Evolutionary conservation across 1,284 basidiomycete genomes (phyloP).

Genomic region (Melampsora larici-populina): DNA sequence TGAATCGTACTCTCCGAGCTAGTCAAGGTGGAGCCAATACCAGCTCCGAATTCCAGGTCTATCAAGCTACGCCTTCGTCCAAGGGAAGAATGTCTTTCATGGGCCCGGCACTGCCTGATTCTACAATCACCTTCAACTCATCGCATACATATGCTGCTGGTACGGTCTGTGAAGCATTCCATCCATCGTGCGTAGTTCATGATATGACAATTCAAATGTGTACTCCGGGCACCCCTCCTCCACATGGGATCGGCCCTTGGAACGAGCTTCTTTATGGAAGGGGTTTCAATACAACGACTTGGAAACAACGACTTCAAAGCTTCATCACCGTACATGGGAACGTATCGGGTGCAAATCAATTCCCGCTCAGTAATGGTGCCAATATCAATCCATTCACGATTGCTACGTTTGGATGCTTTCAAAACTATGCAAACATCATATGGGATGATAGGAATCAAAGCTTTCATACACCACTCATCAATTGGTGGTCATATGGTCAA

Average conservation of each 20-base stretch:
- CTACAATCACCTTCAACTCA: neutral
- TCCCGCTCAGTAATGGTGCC: neutral
- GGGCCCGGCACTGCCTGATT: neutral
- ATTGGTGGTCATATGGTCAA: neutral
- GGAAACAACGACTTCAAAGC: neutral
- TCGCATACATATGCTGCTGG: slow-evolving; percentile 10
- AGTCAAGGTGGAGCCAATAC: neutral
- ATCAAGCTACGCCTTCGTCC: neutral
- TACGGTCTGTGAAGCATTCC: neutral
- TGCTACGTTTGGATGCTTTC: slow-evolving; percentile 9
- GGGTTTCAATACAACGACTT: neutral
- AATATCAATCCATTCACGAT: slow-evolving; percentile 11
- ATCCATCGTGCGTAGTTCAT: neutral
- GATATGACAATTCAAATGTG: neutral
- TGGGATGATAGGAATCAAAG: neutral
- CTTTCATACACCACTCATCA: slow-evolving; percentile 5
- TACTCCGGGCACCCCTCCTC: neutral
- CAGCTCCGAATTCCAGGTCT: neutral
- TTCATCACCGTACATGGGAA: slow-evolving; percentile 11
- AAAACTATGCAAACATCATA: neutral
- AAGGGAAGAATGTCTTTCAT: slow-evolving; percentile 7
- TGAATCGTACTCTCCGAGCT: neutral
- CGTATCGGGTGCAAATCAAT: neutral
- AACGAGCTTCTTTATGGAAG: neutral
- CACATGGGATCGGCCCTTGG: neutral